A percentile compares a stretch with the other conserved stretches of the same genome.
These are phyloP conservation scores for Acorus gramineus DNA, from an alignment of 106 monocot species.

Conservation along the genomic window DNA sequence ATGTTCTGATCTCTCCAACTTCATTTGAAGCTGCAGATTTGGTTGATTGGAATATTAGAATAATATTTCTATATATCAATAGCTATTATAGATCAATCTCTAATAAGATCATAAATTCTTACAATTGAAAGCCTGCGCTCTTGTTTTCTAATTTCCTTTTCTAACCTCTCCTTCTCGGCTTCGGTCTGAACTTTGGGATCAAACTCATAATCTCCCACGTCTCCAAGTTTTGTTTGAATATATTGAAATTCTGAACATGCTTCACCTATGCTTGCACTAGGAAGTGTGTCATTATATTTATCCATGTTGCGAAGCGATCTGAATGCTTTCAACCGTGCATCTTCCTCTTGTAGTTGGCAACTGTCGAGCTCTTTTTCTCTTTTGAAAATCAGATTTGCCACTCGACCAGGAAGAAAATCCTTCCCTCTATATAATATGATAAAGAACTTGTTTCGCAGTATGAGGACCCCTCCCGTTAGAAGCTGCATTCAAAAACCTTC, in stretches of 20 bases:
- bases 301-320: conserved; percentile 3
- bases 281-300: conserved; percentile 2
- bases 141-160: conserved; percentile 56
- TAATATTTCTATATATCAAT: background rate
- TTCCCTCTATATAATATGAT: conserved; percentile 92
- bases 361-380: conserved; percentile 49
- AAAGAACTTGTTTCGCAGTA: conserved; percentile 84
- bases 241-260: conserved; percentile 56
- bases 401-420: conserved; percentile 65
- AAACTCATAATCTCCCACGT: conserved; percentile 4
- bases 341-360: conserved; percentile 60
- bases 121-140: conserved; percentile 63
- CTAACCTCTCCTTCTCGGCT: conserved; percentile 50
- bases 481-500: conserved; percentile 62
- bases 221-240: conserved; percentile 26
- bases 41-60: conserved; percentile 4
- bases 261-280: conserved; percentile 24
- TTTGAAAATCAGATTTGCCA: conserved; percentile 44
- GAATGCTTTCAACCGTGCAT: conserved; percentile 41
- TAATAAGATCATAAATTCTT: conserved; percentile 11
- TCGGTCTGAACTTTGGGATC: conserved; percentile 25
- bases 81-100: background rate
- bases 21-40: conserved; percentile 45
- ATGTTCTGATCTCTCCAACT: conserved; percentile 65
- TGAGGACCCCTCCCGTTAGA: conserved; percentile 84